Evolutionary conservation across 1,284 basidiomycete species (phyloP), one percentile per base, ranked within the genome.

Genomic region (Austroboletus novae-zelandiae): DNA sequence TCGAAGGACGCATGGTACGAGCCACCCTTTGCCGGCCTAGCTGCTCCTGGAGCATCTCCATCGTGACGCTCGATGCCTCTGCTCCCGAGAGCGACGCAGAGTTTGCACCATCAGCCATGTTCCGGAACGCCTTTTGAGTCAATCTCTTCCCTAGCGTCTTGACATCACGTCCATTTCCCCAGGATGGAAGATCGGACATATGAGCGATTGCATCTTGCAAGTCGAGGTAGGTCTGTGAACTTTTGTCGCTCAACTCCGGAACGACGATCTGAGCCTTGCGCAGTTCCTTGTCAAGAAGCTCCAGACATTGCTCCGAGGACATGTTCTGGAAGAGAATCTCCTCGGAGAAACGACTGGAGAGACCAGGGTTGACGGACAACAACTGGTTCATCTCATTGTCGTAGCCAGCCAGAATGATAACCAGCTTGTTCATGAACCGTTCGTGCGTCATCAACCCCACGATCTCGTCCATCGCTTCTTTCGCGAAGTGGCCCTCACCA

Each of bases 101-200:
- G 6, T 35, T 29, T 4, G 53, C 67, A 5, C 50, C 53, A 5
- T 45, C 14, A 8, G 57, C 66, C 42, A 64, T 39, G 43, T 61
- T 58, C 6, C 52, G 53, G 40, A 61, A 65, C 0, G 69, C 77
- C 3, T 57, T 32, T 17, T 64, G 60, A 11, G 73, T 61, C 68
- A 86, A 73, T 39, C 71, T 60, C 56, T 76, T 78, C 4, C 78
- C 67, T 3, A 84, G 65, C 0, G 77, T 80, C 48, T 77, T 70
- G 52, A 85, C 72, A 51, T 84, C 81, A 9, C 84, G 74, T 1
- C 79, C 83, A 50, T 86, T 86, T 0, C 83, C 83, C 83, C 83
- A 85, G 3, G 75, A 76, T 4, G 72, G 67, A 1, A 83, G 66
- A 2, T 54, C 44, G 2, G 75, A 68, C 51, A 86, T 67, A n/a